Percentiles rank a stretch among this genome's conserved stretches.
phyloP scores from a whole-genome alignment of 2,329 filamentous ascomycete genomes.

The Blastomyces gilchristii region DNA sequence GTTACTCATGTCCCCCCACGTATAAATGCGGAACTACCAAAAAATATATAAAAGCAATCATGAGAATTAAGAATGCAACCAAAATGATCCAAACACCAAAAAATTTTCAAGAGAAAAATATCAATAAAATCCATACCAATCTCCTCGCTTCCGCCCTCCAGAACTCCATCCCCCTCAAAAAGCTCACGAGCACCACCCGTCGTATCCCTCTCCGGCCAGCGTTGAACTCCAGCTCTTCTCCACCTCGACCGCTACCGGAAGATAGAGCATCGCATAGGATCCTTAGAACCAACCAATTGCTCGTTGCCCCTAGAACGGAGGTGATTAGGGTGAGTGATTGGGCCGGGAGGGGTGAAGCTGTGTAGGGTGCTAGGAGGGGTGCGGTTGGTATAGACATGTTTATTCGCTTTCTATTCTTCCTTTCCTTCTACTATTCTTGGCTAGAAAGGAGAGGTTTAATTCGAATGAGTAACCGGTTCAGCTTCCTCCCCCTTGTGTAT shows the following conservation, averaged over 20 bases:
- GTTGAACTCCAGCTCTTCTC: slow-evolving; percentile 17
- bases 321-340: slow-evolving; percentile 33
- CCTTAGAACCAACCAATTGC: slow-evolving; percentile 48
- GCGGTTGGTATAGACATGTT: slow-evolving; percentile 15
- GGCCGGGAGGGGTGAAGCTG: slow-evolving; percentile 21
- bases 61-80: not conserved
- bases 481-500: not conserved
- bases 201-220: slow-evolving; percentile 1
- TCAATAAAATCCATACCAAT: slow-evolving; percentile 42
- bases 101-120: not conserved
- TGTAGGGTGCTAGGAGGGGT: slow-evolving; percentile 15
- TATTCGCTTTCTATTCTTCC: not conserved
- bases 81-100: slow-evolving; percentile 3
- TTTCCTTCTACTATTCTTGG: not conserved
- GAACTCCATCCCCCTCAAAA: slow-evolving; percentile 65
- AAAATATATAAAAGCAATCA: not conserved
- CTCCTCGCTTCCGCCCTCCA: slow-evolving; percentile 64
- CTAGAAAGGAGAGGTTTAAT: not conserved
- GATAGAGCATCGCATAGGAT: slow-evolving; percentile 41
- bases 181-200: slow-evolving; percentile 66
- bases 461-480: not conserved
- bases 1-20: not conserved
- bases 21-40: not conserved
- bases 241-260: slow-evolving; percentile 15
- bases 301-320: slow-evolving; percentile 38